A percentile compares a stretch with the other conserved stretches of the same genome.
phyloP scores from a whole-genome alignment of 1,284 basidiomycete species.

The Cryptococcus sp. region DNA sequence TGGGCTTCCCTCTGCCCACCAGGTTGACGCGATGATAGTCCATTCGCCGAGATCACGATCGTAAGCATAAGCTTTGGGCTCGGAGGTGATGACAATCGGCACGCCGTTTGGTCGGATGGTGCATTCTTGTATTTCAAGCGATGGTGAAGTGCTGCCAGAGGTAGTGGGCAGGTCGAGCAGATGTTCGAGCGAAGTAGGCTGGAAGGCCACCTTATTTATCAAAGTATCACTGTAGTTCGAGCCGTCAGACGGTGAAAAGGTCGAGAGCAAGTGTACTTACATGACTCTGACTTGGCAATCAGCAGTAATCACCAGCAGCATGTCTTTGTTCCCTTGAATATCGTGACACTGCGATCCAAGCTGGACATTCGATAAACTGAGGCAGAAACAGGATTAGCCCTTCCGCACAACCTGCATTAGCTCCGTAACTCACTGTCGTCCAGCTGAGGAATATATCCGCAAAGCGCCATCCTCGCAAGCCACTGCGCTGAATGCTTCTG shows the following conservation, averaged over 20 bases:
- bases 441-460: conserved; percentile 74
- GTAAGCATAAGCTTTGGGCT: conserved; percentile 73
- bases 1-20: conserved; percentile 61
- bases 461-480: conserved; percentile 74
- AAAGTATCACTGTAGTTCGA: conserved; percentile 53
- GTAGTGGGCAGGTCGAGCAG: conserved; percentile 57
- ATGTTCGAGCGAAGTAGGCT: conserved; percentile 64
- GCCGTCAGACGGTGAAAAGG: neutral
- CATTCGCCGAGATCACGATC: conserved; percentile 67
- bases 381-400: neutral
- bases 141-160: conserved; percentile 39
- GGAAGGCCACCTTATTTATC: conserved; percentile 63
- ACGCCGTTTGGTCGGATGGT: conserved; percentile 72
- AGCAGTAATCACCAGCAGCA: conserved; percentile 70
- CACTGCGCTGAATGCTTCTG: conserved; percentile 69
- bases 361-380: conserved; percentile 65
- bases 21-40: conserved; percentile 71
- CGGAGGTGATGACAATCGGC: conserved; percentile 72
- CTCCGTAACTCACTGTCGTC: conserved; percentile 62
- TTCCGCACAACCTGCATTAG: neutral
- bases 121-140: conserved; percentile 55
- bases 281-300: conserved; percentile 71
- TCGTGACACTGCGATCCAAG: conserved; percentile 71
- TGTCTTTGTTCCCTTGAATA: conserved; percentile 65
- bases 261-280: conserved; percentile 55